These are phyloP conservation scores for Kazachstania sp. DNA, from an alignment of 1,139 yeast species.

Conservation along the genomic window DNA sequence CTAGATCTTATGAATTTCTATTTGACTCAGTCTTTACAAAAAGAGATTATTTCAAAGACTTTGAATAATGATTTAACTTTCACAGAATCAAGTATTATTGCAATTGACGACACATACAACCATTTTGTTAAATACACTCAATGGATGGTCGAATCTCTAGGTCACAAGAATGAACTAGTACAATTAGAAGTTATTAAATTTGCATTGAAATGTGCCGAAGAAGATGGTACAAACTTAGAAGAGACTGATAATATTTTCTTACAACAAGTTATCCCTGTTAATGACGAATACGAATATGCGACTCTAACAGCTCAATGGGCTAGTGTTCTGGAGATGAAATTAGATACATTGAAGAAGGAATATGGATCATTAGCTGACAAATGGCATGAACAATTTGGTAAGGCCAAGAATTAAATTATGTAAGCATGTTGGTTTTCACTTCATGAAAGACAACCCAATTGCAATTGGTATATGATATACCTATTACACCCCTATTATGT, in stretches of 20 bases:
- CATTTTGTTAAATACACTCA: slow-evolving; percentile 30
- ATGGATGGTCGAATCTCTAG: slow-evolving; percentile 29
- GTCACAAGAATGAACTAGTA: slow-evolving; percentile 14
- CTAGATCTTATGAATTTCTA: slow-evolving; percentile 28
- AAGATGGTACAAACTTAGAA: slow-evolving; percentile 23
- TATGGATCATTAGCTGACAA: slow-evolving; percentile 13
- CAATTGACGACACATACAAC: slow-evolving; percentile 27
- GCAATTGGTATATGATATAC: no score
- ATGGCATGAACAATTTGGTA: slow-evolving; percentile 23
- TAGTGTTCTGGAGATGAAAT: slow-evolving; percentile 15
- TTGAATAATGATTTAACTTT: slow-evolving; percentile 24
- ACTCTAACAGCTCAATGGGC: slow-evolving; percentile 22
- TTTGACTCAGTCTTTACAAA: slow-evolving; percentile 28
- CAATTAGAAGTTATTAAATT: slow-evolving; percentile 27
- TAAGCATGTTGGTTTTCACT: no score
- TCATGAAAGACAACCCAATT: no score
- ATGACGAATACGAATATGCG: slow-evolving; percentile 20
- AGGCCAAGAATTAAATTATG: slow-evolving; percentile 7
- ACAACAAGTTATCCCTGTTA: slow-evolving; percentile 27
- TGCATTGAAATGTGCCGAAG: slow-evolving; percentile 28
- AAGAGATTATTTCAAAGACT: slow-evolving; percentile 30
- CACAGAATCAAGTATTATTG: slow-evolving; percentile 17
- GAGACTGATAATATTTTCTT: slow-evolving; percentile 28
- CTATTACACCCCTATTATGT: no score
- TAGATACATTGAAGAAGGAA: slow-evolving; percentile 11